Evolutionary conservation across 2,329 filamentous ascomycete species (phyloP).

Genomic region (Aspergillus bombycis): DNA sequence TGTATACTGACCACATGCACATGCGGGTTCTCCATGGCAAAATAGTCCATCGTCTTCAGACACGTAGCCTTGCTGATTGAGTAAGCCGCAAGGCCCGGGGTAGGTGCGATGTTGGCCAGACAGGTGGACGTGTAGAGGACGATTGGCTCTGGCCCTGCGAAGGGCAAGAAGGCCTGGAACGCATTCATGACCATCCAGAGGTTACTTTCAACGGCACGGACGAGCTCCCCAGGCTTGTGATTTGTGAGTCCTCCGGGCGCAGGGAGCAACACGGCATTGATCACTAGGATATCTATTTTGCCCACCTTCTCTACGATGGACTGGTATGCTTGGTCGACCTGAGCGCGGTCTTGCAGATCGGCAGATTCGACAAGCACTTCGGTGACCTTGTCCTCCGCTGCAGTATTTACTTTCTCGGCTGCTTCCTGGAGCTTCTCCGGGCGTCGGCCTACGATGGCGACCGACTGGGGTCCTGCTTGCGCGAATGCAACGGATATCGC

Average conservation of each 20-base stretch:
- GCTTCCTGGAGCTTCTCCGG: neutral
- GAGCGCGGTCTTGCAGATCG: neutral
- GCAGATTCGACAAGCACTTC: too few relatives aligned
- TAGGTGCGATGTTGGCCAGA: neutral
- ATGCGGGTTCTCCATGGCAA: slow-evolving; percentile 6
- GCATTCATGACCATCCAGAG: neutral
- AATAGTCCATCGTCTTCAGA: slow-evolving; percentile 6
- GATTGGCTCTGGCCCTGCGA: neutral
- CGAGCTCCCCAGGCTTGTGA: neutral
- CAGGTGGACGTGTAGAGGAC: neutral
- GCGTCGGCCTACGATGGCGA: neutral
- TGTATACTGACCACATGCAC: slow-evolving; percentile 3
- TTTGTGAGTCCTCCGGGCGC: neutral
- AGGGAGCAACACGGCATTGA: neutral
- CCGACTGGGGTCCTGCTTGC: neutral
- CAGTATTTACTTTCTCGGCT: neutral
- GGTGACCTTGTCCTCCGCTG: neutral
- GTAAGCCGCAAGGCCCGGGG: neutral
- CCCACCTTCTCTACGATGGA: neutral
- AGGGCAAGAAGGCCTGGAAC: neutral
- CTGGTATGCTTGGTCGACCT: neutral
- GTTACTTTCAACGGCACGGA: neutral
- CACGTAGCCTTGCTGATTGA: neutral
- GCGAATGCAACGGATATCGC: neutral
- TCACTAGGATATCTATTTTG: neutral